These are phyloP conservation scores for Phaeoacremonium minimum DNA, from an alignment of 2,329 filamentous ascomycete genomes.

Conservation along the genomic window DNA sequence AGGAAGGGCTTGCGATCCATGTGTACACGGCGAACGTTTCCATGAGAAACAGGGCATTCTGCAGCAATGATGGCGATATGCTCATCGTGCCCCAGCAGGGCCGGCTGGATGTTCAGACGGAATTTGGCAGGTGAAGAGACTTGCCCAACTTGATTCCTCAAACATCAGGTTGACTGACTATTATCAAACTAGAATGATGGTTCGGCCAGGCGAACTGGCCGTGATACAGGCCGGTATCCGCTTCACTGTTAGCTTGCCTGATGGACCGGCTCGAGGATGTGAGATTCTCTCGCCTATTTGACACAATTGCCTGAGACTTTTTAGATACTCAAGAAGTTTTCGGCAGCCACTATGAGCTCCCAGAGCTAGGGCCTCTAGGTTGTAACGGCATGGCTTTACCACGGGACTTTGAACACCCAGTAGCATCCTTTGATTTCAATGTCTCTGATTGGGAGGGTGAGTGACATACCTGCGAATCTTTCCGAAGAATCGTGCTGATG, in stretches of 20 bases:
- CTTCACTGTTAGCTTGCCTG: slow-evolving; percentile 46
- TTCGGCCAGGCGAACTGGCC: slow-evolving; percentile 60
- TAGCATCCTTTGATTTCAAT: slow-evolving; percentile 43
- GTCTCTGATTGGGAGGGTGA: slow-evolving; percentile 25
- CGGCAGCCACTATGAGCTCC: slow-evolving; percentile 57
- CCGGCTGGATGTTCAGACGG: slow-evolving; percentile 60
- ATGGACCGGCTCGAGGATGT: slow-evolving; percentile 55
- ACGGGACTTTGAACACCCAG: slow-evolving; percentile 59
- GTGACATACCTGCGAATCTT: too few relatives aligned
- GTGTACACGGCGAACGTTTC: slow-evolving; percentile 40
- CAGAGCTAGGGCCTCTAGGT: slow-evolving; percentile 61
- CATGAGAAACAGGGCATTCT: slow-evolving; percentile 40
- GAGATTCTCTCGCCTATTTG: too few relatives aligned
- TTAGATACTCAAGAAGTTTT: slow-evolving; percentile 62
- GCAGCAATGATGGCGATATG: slow-evolving; percentile 59
- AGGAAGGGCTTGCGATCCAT: slow-evolving; percentile 43
- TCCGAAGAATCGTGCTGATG: too few relatives aligned
- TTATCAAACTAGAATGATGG: too few relatives aligned
- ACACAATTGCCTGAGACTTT: too few relatives aligned
- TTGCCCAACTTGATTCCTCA: too few relatives aligned
- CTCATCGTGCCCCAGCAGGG: slow-evolving; percentile 61
- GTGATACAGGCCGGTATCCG: slow-evolving; percentile 61
- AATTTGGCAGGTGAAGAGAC: too few relatives aligned
- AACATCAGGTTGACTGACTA: too few relatives aligned
- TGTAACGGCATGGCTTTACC: slow-evolving; percentile 60